Conservation (phyloP, 2,329 filamentous ascomycete genomes). For the Aspergillus sp. region DNA sequence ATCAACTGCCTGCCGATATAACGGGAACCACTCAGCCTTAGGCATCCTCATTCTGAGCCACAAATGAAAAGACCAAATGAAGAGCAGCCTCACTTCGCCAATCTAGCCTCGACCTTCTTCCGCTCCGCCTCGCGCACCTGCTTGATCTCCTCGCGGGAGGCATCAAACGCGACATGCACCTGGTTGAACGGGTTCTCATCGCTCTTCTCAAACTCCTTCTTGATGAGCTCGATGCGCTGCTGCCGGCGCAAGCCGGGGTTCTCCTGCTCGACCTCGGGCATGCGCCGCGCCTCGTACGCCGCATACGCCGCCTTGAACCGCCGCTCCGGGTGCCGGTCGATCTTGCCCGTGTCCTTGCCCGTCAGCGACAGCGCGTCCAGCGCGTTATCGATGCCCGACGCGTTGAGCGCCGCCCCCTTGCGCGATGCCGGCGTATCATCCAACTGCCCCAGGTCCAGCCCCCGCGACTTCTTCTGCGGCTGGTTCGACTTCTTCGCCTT, state of each 20-base stretch:
- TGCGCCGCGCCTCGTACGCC: constrained; percentile 74
- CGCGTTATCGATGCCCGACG: constrained; percentile 88
- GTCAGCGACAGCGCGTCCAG: constrained; percentile 79
- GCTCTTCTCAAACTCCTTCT: constrained; percentile 92
- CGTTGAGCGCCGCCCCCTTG: constrained; percentile 66
- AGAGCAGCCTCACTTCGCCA: constrained; percentile 48
- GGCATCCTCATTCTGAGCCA: too few relatives aligned
- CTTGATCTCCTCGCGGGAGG: constrained; percentile 72
- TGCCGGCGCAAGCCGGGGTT: constrained; percentile 75
- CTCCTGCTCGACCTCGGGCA: constrained; percentile 83
- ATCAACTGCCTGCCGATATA: neutral
- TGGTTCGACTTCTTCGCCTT: constrained; percentile 57
- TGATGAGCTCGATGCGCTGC: constrained; percentile 79
- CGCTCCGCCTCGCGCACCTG: constrained; percentile 66
- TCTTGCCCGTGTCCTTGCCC: constrained; percentile 58
- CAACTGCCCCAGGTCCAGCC: constrained; percentile 73
- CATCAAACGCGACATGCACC: constrained; percentile 72
- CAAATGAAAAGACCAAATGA: too few relatives aligned
- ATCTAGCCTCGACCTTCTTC: constrained; percentile 70
- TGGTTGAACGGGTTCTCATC: constrained; percentile 96
- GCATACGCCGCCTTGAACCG: constrained; percentile 83
- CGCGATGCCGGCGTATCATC: constrained; percentile 55
- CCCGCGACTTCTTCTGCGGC: constrained; percentile 48
- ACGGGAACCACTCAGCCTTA: neutral
- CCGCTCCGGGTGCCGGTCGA: constrained; percentile 86